Evolutionary conservation across 352 stramenopile genomes (phyloP), one percentile per base, ranked within the genome.

Genomic region (Globisporangium barbulae): DNA sequence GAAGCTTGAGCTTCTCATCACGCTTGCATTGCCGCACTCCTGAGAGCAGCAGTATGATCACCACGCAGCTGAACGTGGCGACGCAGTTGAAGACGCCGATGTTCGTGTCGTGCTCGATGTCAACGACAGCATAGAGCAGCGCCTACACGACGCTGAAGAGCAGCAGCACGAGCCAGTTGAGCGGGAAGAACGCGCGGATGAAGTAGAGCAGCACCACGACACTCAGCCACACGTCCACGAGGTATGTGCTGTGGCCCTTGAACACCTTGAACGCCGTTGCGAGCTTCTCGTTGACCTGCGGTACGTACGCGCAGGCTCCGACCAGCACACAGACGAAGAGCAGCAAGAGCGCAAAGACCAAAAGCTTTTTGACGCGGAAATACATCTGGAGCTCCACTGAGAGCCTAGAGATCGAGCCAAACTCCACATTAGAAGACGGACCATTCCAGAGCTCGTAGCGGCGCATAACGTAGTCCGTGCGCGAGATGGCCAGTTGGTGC

Each of bases 31-130:
- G 25, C 42, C 63, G 65, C 25, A 71, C 10, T 41, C 71, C 68
- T 2, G 75, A 74, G 8, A 81, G 61, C 19, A 72, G 39, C 3
- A 82, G 71, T 62, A 83, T 79, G 56, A 83, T 58, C 28, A 69
- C 61, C 44, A 83, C 65, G 42, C 72, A 81, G 53, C 74, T 74
- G 60, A 84, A 85, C 5, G 79, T 57, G 2, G 76, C 66, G 4
- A 65, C 65, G 6, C 75, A 77, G 19, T 73, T 79, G 63, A 79
- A 66, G 42, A 88, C 50, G 12, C 67, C 71, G 64, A 85, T 1
- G 67, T 82, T 48, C 70, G 74, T 74, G 53, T 70, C 65, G 37
- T 77, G 74, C 13, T 35, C 31, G 53, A 72, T 64, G n/a, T 65
- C 70, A 17, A 85, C 48, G 0, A 57, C 69, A 19, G 75, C 76